phyloP scores from a whole-genome alignment of 495 filamentous ascomycete species.

The Parathielavia appendiculata region DNA sequence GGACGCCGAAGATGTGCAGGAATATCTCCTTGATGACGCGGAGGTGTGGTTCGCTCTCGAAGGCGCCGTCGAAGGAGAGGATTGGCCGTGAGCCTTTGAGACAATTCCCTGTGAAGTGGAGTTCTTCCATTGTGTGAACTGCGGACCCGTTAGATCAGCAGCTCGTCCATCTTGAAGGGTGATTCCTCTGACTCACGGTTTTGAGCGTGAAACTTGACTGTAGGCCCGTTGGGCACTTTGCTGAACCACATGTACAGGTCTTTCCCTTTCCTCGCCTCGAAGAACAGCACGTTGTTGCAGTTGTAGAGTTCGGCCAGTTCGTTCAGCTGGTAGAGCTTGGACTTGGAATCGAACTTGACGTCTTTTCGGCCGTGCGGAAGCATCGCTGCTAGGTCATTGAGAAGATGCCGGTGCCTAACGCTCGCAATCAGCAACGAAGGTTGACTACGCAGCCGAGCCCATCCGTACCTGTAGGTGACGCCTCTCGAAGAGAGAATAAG shows the following conservation, averaged over 20 bases:
- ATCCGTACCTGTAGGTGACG: slow-evolving; percentile 69
- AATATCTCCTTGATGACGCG: slow-evolving; percentile 80
- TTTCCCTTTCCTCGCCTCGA: slow-evolving; percentile 91
- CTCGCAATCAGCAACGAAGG: slow-evolving; percentile 4
- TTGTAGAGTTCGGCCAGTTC: slow-evolving; percentile 97
- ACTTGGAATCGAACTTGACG: slow-evolving; percentile 94
- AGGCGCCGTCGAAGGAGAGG: slow-evolving; percentile 82
- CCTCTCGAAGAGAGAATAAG: slow-evolving; percentile 86
- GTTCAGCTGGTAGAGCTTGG: slow-evolving; percentile 87
- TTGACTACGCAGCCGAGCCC: neutral
- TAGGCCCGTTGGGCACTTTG: slow-evolving; percentile 92
- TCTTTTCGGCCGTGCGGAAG: slow-evolving; percentile 91
- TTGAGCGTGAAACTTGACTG: slow-evolving; percentile 77
- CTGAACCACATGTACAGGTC: slow-evolving; percentile 92
- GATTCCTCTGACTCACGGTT: slow-evolving; percentile 40
- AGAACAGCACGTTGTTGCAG: slow-evolving; percentile 96
- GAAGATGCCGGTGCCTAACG: slow-evolving; percentile 81
- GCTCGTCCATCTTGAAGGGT: neutral
- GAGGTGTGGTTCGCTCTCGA: slow-evolving; percentile 68
- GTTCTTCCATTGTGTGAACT: slow-evolving; percentile 92
- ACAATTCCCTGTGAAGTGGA: slow-evolving; percentile 96
- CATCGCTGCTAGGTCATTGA: slow-evolving; percentile 82
- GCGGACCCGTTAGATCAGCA: slow-evolving; percentile 3
- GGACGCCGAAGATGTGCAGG: slow-evolving; percentile 88
- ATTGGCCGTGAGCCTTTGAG: slow-evolving; percentile 93